Percentiles rank a stretch among this genome's conserved stretches.
These are phyloP conservation scores for Solanum hybrid DNA, from an alignment of 305 asterid species.

Conservation along the genomic window DNA sequence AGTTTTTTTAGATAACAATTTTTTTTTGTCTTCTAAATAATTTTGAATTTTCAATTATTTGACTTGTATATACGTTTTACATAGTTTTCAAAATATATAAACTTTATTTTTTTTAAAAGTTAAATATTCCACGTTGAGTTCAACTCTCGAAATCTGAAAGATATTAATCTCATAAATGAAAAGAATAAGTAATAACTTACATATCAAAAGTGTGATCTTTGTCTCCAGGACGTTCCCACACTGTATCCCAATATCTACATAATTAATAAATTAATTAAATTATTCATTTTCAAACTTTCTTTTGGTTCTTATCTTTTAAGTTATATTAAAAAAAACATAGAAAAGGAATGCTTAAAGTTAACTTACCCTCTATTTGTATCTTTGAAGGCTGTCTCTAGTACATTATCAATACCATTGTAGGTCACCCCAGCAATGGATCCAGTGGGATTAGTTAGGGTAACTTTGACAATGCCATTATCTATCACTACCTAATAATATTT, in stretches of 20 bases:
- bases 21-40: neutral
- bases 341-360: neutral
- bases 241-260: slow-evolving; percentile 58
- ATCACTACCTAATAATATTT: slow-evolving; percentile 33
- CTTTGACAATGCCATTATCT: slow-evolving; percentile 47
- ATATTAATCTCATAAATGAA: neutral
- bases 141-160: neutral
- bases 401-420: slow-evolving; percentile 31
- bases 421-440: slow-evolving; percentile 37
- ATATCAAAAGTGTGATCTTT: slow-evolving; percentile 22
- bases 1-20: neutral
- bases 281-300: neutral
- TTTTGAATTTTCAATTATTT: neutral
- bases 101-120: neutral
- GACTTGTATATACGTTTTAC: neutral
- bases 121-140: too few species aligned
- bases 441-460: slow-evolving; percentile 29
- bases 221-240: slow-evolving; percentile 30
- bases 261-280: neutral
- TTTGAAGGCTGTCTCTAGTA: slow-evolving; percentile 22
- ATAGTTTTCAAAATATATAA: neutral
- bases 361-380: slow-evolving; percentile 54
- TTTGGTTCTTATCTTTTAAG: too few species aligned
- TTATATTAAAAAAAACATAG: neutral
- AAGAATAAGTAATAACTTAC: slow-evolving; percentile 16